Evolutionary conservation across 352 stramenopile species (phyloP).

Genomic region (Blastocystis sp.): DNA sequence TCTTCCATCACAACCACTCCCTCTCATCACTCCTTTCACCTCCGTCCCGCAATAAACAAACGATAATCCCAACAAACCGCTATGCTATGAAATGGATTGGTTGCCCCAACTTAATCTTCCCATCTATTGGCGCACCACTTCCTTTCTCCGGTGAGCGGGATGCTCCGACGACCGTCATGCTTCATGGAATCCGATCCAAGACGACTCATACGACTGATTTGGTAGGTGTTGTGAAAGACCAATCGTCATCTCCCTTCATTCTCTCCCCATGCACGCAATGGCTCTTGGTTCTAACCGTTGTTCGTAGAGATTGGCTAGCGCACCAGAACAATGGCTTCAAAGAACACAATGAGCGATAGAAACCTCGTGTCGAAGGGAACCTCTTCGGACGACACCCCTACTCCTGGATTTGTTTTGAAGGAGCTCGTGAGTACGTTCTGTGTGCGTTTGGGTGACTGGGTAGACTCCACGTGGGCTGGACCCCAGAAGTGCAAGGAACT

Average conservation of each 20-base stretch:
- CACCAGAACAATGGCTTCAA: slow-evolving; percentile 57
- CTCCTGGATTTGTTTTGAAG: slow-evolving; percentile 69
- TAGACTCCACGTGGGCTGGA: slow-evolving; percentile 62
- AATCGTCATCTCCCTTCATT: slow-evolving; percentile 15
- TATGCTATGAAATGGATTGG: no score
- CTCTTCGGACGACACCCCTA: slow-evolving; percentile 53
- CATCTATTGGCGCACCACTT: no score
- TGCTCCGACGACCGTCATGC: background rate
- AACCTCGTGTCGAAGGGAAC: slow-evolving; percentile 67
- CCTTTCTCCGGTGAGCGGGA: background rate
- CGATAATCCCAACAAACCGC: no score
- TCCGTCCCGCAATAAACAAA: no score
- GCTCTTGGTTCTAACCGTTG: slow-evolving; percentile 11
- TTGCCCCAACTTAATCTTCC: no score
- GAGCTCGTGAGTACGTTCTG: slow-evolving; percentile 53
- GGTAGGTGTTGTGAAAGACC: background rate
- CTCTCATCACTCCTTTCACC: no score
- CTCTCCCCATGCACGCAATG: background rate
- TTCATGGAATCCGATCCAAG: background rate
- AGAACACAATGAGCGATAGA: slow-evolving; percentile 70
- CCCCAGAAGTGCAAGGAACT: slow-evolving; percentile 56
- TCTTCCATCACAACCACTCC: no score
- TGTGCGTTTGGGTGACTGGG: background rate
- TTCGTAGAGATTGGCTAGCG: slow-evolving; percentile 11
- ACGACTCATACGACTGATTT: background rate